These are phyloP conservation scores for Capsicum baccatum DNA, from an alignment of 257 asterid genomes.

Conservation along the genomic window DNA sequence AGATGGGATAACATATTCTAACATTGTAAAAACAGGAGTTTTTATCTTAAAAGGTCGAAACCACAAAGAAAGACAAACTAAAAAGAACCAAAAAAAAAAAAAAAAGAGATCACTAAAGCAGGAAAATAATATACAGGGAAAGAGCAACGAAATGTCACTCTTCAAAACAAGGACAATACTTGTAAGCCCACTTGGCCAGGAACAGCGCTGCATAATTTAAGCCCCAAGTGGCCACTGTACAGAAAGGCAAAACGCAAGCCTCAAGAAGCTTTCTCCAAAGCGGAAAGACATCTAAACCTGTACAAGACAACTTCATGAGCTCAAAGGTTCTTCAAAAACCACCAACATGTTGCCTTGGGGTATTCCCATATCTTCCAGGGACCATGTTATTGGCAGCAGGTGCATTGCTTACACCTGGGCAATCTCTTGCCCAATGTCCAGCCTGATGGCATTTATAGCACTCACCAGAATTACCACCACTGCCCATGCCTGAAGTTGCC, in stretches of 20 bases:
- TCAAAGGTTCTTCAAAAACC: conserved; percentile 57
- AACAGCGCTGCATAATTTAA: not conserved
- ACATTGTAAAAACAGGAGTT: not conserved
- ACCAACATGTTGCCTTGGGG: conserved; percentile 67
- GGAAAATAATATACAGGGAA: conserved; percentile 1
- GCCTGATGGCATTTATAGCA: conserved; percentile 81
- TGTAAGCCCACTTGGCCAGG: not conserved
- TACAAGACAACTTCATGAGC: conserved; percentile 1
- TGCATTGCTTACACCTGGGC: conserved; percentile 66
- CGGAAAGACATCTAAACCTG: conserved; percentile 23
- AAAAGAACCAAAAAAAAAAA: not conserved
- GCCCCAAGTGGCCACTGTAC: not conserved
- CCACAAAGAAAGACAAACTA: not conserved
- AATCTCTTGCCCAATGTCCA: conserved; percentile 92
- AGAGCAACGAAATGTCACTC: conserved; percentile 5
- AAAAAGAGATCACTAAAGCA: not conserved
- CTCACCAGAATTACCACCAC: conserved; percentile 53
- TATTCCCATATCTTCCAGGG: conserved; percentile 66
- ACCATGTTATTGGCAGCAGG: conserved; percentile 52
- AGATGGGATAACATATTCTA: not conserved
- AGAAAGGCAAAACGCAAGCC: not conserved
- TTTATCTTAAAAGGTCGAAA: not conserved
- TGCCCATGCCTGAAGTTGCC: conserved; percentile 41
- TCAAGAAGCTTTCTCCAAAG: conserved; percentile 20
- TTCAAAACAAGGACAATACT: conserved; percentile 13